phyloP scores from a whole-genome alignment of 495 filamentous ascomycete species.

The Lasiosphaeria ovina region DNA sequence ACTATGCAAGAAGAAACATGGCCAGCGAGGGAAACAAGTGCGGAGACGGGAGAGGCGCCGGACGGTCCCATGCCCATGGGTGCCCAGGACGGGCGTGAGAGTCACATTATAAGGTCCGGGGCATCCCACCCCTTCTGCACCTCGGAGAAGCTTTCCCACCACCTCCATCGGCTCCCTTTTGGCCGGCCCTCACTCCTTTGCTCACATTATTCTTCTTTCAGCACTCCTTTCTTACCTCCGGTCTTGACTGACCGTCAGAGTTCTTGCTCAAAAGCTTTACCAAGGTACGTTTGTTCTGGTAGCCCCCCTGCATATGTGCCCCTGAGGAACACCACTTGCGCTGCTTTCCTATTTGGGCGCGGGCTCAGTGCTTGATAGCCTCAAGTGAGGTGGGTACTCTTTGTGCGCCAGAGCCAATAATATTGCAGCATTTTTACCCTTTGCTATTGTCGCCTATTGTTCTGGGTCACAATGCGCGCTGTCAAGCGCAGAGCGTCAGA shows the following conservation, averaged over 20 bases:
- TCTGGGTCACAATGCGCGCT: neutral
- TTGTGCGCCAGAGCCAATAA: neutral
- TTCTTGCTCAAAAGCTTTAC: slow-evolving; percentile 1
- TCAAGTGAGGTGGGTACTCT: slow-evolving; percentile 4
- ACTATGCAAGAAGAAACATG: slow-evolving; percentile 23
- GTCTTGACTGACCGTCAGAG: slow-evolving; percentile 18
- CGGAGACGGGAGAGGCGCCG: slow-evolving; percentile 20
- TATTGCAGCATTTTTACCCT: neutral
- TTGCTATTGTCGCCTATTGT: slow-evolving; percentile 2
- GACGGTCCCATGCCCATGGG: slow-evolving; percentile 1
- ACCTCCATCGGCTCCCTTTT: slow-evolving; percentile 13
- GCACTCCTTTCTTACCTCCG: slow-evolving; percentile 10
- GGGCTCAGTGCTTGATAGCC: neutral
- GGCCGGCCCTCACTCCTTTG: slow-evolving; percentile 13
- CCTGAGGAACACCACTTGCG: neutral
- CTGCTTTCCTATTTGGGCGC: neutral
- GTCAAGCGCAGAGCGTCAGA: neutral
- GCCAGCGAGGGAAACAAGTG: slow-evolving; percentile 14
- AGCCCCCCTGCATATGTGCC: slow-evolving; percentile 4
- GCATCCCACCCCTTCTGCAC: slow-evolving; percentile 18
- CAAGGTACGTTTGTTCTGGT: slow-evolving; percentile 11
- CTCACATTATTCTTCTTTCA: slow-evolving; percentile 20
- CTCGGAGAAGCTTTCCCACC: slow-evolving; percentile 14
- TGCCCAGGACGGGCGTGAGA: slow-evolving; percentile 5
- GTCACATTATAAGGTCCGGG: slow-evolving; percentile 27